Conservation (phyloP, 2,329 filamentous ascomycete species). For the Zymoseptoria ardabiliae region DNA sequence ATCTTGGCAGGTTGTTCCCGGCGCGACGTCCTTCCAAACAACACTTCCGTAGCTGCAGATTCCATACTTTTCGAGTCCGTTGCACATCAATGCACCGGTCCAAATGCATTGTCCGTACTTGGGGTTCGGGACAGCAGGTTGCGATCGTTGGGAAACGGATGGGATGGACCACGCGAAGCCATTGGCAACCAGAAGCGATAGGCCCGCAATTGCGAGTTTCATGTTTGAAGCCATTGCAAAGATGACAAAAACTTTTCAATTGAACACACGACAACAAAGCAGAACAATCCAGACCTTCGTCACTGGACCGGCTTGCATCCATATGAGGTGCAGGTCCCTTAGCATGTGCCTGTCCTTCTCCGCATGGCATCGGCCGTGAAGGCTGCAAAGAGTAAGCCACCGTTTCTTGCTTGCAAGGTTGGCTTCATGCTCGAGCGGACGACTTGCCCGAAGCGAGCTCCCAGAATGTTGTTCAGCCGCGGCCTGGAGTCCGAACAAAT, state of each 20-base stretch:
- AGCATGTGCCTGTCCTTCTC: background rate
- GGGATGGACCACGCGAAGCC: background rate
- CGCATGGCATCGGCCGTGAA: background rate
- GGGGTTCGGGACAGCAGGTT: background rate
- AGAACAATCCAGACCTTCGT: background rate
- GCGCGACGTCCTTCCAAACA: slow-evolving; percentile 34
- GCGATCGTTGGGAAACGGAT: background rate
- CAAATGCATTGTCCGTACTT: background rate
- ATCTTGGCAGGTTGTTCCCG: slow-evolving; percentile 35
- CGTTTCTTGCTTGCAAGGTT: background rate
- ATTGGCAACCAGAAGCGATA: background rate
- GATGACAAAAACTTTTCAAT: background rate
- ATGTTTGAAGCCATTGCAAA: background rate
- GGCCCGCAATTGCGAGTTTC: background rate
- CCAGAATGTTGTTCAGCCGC: background rate
- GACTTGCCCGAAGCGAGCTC: background rate
- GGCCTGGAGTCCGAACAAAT: background rate
- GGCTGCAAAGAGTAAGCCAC: background rate
- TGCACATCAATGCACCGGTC: slow-evolving; percentile 29
- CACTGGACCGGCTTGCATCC: background rate
- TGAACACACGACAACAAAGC: background rate
- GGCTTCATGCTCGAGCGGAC: background rate
- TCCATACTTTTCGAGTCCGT: slow-evolving; percentile 35
- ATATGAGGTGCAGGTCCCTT: background rate
- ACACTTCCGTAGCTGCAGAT: slow-evolving; percentile 39